A percentile compares a stretch with the other conserved stretches of the same genome.
Conservation (phyloP, 805 yeast genomes). For the Saturnispora kantuleensis region DNA sequence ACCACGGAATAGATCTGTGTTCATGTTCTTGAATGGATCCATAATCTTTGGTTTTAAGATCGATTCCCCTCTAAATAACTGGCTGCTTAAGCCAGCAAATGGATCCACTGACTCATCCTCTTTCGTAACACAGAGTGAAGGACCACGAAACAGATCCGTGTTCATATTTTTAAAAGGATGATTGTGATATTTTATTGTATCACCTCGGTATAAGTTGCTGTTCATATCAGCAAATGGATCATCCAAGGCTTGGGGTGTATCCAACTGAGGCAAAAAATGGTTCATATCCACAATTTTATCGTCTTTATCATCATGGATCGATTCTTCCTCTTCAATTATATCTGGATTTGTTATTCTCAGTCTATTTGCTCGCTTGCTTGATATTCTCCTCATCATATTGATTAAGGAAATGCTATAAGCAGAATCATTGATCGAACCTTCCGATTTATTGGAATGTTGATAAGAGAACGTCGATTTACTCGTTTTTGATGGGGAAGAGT, state of each 20-base stretch:
- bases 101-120: neutral
- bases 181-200: neutral
- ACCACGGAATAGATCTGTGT: slow-evolving; percentile 1
- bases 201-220: neutral
- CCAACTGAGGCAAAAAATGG: neutral
- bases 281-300: slow-evolving; percentile 2
- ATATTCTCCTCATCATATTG: slow-evolving; percentile 14
- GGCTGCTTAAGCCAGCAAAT: neutral
- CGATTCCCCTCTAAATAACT: neutral
- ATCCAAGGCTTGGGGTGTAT: neutral
- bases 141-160: neutral
- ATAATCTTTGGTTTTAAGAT: neutral
- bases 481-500: neutral
- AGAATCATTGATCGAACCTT: slow-evolving; percentile 4
- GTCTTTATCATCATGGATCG: neutral
- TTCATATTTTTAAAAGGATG: neutral
- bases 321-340: slow-evolving; percentile 5
- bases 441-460: slow-evolving; percentile 1
- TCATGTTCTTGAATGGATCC: slow-evolving; percentile 1
- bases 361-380: slow-evolving; percentile 46
- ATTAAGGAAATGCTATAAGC: slow-evolving; percentile 1
- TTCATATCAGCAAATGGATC: slow-evolving; percentile 3
- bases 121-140: neutral
- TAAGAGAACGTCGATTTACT: neutral
- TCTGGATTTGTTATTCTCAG: slow-evolving; percentile 59